Conservation (phyloP, 306 rosid species). For the Rosa persica region DNA sequence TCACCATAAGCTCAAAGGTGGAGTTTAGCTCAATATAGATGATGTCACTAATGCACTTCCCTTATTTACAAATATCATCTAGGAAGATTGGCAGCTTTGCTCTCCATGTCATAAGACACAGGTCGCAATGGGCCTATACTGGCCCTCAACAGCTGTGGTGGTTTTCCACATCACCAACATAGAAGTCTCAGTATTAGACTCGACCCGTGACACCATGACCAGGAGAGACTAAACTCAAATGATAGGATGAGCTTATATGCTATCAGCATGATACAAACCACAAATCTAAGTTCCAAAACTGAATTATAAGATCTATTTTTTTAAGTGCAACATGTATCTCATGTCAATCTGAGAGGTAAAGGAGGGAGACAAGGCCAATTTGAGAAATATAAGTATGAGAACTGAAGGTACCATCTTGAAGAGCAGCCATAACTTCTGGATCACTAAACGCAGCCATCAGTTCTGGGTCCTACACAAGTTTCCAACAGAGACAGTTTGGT, state of each 20-base stretch:
- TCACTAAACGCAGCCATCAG: constrained; percentile 81
- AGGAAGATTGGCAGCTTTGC: not conserved
- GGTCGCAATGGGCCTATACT: not conserved
- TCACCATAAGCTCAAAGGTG: not conserved
- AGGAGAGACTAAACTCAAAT: not conserved
- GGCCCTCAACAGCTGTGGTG: not conserved
- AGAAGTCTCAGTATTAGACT: not conserved
- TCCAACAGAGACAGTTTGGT: constrained; percentile 11
- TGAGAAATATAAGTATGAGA: not conserved
- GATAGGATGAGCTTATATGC: not conserved
- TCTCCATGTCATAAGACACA: not conserved
- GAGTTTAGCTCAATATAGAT: not conserved
- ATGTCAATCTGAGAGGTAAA: not conserved
- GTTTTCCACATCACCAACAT: not conserved
- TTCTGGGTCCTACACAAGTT: constrained; percentile 68
- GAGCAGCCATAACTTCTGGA: constrained; percentile 94
- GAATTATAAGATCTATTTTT: not conserved
- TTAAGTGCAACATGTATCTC: not conserved
- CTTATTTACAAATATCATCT: not conserved
- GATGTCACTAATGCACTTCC: not conserved
- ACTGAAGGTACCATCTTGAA: constrained; percentile 70
- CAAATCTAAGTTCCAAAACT: not conserved
- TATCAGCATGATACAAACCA: not conserved
- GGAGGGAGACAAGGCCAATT: not conserved
- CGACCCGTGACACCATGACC: not conserved